A percentile compares a stretch with the other conserved stretches of the same genome.
These are phyloP conservation scores for Pseudogymnoascus sp. DNA, from an alignment of 2,329 filamentous ascomycete genomes.

Conservation along the genomic window DNA sequence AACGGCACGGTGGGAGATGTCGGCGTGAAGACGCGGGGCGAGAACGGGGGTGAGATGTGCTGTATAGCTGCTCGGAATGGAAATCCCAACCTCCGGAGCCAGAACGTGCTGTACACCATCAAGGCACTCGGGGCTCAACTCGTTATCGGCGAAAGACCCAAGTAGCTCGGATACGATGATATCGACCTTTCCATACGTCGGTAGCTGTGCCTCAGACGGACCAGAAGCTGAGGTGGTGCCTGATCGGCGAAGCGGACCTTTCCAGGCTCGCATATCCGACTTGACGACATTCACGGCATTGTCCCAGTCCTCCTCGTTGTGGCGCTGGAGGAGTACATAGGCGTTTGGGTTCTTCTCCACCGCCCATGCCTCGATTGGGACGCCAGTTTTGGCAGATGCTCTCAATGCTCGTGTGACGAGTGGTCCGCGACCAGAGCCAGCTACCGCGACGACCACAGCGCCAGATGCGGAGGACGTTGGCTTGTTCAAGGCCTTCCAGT, in stretches of 20 bases:
- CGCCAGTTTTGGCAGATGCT: conserved; percentile 67
- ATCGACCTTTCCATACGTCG: conserved; percentile 63
- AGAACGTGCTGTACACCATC: conserved; percentile 92
- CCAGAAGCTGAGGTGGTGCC: conserved; percentile 26
- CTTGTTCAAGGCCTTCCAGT: conserved; percentile 66
- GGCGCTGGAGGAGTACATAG: conserved; percentile 81
- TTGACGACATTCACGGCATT: conserved; percentile 79
- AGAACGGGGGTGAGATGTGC: conserved; percentile 89
- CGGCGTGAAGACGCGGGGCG: conserved; percentile 74
- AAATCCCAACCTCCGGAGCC: conserved; percentile 71
- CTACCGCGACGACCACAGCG: conserved; percentile 78
- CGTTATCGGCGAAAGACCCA: conserved; percentile 93
- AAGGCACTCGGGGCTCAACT: conserved; percentile 90
- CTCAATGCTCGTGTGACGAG: conserved; percentile 79
- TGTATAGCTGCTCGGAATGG: conserved; percentile 87
- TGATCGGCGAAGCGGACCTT: conserved; percentile 57
- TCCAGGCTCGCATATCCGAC: conserved; percentile 96
- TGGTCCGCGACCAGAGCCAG: conserved; percentile 85
- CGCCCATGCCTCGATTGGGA: conserved; percentile 79
- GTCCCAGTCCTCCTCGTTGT: conserved; percentile 76
- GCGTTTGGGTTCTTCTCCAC: conserved; percentile 98
- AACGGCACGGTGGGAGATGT: conserved; percentile 56
- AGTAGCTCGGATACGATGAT: conserved; percentile 91
- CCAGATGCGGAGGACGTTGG: conserved; percentile 64
- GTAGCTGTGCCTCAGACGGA: conserved; percentile 33